These are phyloP conservation scores for Salix exigua DNA, from an alignment of 345 rosid species.

Conservation along the genomic window DNA sequence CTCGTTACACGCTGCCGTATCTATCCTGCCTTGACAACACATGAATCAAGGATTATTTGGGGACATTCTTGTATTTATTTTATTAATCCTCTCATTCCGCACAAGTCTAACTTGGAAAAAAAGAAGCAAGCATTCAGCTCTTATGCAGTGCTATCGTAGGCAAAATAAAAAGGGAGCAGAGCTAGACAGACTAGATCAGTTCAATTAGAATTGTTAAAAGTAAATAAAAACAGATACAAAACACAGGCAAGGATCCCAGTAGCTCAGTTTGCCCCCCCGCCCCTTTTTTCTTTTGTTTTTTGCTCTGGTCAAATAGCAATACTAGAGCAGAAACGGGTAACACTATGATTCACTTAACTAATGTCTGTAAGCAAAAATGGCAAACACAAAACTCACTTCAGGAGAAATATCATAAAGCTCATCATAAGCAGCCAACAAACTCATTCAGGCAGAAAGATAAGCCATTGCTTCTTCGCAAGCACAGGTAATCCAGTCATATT, in stretches of 20 bases:
- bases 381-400: neutral
- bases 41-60: conserved; percentile 27
- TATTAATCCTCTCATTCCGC: too few species aligned
- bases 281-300: too few species aligned
- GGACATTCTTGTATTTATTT: conserved; percentile 12
- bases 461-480: neutral
- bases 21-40: conserved; percentile 18
- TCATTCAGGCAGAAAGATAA: neutral
- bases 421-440: neutral
- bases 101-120: too few species aligned
- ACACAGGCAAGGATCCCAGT: neutral
- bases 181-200: too few species aligned
- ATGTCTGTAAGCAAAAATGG: conserved; percentile 2
- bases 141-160: too few species aligned
- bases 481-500: neutral
- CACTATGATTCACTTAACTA: neutral
- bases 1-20: conserved; percentile 41
- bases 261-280: neutral
- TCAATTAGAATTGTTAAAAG: neutral
- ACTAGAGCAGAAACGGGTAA: neutral
- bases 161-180: too few species aligned
- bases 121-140: too few species aligned
- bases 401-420: neutral
- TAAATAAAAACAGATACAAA: neutral
- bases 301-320: neutral